Evolutionary conservation across 305 asterid species (phyloP), one percentile per base, ranked within the genome.

Genomic region (Fraxinus latifolia): DNA sequence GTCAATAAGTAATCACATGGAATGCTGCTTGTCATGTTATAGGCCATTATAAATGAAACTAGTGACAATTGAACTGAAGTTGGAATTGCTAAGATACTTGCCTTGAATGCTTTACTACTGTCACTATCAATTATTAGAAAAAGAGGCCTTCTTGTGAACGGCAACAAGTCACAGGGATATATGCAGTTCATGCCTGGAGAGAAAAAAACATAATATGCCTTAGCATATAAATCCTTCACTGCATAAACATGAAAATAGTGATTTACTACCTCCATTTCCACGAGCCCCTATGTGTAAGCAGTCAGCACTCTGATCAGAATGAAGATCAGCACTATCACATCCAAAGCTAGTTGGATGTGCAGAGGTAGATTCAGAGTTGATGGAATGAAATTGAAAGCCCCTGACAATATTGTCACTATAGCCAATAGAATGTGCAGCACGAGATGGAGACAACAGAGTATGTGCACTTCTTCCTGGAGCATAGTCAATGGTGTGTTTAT

Each of bases 81-180:
- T 70, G 72, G 70, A n/a, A 21, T 33, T 62, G 29, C 71, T 74
- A 81, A 85, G 80, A 78, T 80, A 68, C 90, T 81, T 89, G 88
- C 99, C 97, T 87, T 91, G 91, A 93, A 96, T 81, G 93, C 89
- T 88, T 90, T 89, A 86, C 98, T 93, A 77, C 81, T 87, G 84
- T 94, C 96, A 74, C 99, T 92, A 91, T 96, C 99, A 73, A 96
- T 89, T 76, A 96, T 86, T 58, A 96, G 81, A 86, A 94, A 92
- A 79, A 96, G 93, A 72, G 98, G 97, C 80, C 96, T 92, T 90
- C 99, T 91, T 75, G 99, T 96, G 88, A 96, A 96, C 82, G 99
- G 97, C 86, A 93, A 72, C 55, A 96, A 74, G 86, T 96, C 98
- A 81, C 93, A 87, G 72, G 98, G 99, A 87, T 92, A 96, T 80